phyloP scores from a whole-genome alignment of 2,329 filamentous ascomycete species.

The Blastomyces silverae region DNA sequence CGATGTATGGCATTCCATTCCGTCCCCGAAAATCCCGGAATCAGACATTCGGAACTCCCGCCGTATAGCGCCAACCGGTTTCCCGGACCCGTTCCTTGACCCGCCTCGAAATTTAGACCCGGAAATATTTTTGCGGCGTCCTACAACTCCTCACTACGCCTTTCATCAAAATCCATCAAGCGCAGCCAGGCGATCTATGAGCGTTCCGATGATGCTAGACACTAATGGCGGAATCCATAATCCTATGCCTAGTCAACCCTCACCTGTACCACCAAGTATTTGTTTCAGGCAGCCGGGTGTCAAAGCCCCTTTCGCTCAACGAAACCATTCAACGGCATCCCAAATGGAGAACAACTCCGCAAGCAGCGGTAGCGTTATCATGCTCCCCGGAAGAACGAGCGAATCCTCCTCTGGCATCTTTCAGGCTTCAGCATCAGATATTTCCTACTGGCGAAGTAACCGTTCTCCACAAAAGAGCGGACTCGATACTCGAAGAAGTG shows the following conservation, averaged over 20 bases:
- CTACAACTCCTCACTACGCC: neutral
- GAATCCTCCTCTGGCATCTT: conserved; percentile 12
- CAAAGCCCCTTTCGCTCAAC: neutral
- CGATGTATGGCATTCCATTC: neutral
- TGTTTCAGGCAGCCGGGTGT: neutral
- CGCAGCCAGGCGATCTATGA: conserved; percentile 2
- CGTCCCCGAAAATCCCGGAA: neutral
- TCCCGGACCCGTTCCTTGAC: conserved; percentile 3
- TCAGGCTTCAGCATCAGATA: conserved; percentile 17
- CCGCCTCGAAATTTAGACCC: neutral
- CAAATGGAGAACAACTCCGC: conserved; percentile 21
- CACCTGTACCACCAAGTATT: conserved; percentile 16
- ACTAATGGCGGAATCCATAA: conserved; percentile 12
- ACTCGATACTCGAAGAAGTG: conserved; percentile 28
- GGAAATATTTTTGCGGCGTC: neutral
- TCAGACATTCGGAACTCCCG: neutral
- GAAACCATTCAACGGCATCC: conserved; percentile 3
- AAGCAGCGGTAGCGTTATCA: conserved; percentile 27
- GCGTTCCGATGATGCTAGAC: neutral
- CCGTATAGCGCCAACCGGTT: neutral
- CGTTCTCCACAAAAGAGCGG: conserved; percentile 19
- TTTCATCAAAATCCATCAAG: neutral
- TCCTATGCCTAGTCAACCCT: conserved; percentile 16
- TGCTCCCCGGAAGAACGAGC: conserved; percentile 28
- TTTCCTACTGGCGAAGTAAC: conserved; percentile 20